Base-by-base conservation (phyloP, 1,139 yeast species). In the Magnusiomyces magnusii region DNA sequence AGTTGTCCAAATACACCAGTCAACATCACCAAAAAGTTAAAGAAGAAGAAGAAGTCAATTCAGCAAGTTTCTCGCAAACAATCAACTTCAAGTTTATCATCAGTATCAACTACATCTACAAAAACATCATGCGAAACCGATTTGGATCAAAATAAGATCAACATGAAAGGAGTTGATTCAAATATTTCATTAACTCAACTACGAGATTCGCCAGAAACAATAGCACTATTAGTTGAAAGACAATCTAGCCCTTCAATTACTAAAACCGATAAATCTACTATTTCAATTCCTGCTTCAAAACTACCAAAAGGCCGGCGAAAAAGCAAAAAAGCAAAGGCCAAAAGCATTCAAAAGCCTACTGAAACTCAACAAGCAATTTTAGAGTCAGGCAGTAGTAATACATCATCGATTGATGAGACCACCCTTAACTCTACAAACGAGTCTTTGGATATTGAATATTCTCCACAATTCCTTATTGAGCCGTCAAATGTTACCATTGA, bases 391-490 rank as follows among this genome's bases (percentile, higher is more conserved):
- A 7, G 27, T 3, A 44, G 21, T 5, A 23, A 21, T 7, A 44
- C 9, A 21, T 17, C 49, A 44, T 23, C 27, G 9, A 21, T n/a
- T 21, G 3, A 44, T 3, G 24, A 19, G 3, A 10, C 21, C 10
- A 44, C n/a, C 2, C 19, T 19, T n/a, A 39, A 10, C 7, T 15
- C 19, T n/a, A 15, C 27, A 53, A 10, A 21, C 19, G 42, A 13
- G 2, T 5, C 27, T 21, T 31, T 27, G 21, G 36, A 47, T 13
- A 23, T 41, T 17, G 31, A 25, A 2, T 57, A 62, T n/a, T 60
- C 66, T 21, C 76, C 76, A 13, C 54, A 62, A 28, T 64, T 74
- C 36, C 58, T 60, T 2, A 68, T 68, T 10, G 68, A 62, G 13
- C 66, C 70, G 1, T 56, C 55, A 19, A 54, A 61, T 47, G 55